These are phyloP conservation scores for Scedosporium minutisporum DNA, from an alignment of 2,329 filamentous ascomycete species.

Conservation along the genomic window DNA sequence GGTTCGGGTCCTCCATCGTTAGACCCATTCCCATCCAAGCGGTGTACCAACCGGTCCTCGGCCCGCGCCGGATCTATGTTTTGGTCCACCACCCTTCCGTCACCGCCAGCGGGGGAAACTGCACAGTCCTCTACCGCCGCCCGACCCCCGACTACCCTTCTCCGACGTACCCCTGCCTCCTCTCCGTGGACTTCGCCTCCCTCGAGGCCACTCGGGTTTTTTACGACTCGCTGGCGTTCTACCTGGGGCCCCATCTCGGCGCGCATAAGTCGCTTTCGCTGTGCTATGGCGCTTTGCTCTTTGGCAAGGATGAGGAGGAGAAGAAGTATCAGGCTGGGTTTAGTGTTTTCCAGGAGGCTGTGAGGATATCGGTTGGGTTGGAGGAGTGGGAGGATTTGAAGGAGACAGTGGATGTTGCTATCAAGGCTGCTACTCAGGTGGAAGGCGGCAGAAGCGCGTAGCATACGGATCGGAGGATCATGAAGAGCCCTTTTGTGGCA, in stretches of 20 bases:
- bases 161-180: constrained; percentile 45
- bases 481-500: too few species aligned
- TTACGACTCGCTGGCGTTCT: constrained; percentile 38
- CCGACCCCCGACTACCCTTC: constrained; percentile 31
- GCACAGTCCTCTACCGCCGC: constrained; percentile 24
- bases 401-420: constrained; percentile 25
- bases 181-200: constrained; percentile 40
- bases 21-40: too few species aligned
- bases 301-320: constrained; percentile 27
- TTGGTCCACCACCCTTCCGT: constrained; percentile 36
- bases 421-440: constrained; percentile 16
- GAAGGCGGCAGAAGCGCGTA: background rate
- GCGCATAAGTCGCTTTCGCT: constrained; percentile 40
- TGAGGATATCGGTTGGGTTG: constrained; percentile 37
- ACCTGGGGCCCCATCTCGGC: constrained; percentile 43
- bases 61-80: too few species aligned
- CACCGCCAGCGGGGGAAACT: constrained; percentile 20
- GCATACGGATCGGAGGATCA: too few species aligned
- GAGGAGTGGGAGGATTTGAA: constrained; percentile 32
- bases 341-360: constrained; percentile 28
- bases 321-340: constrained; percentile 25
- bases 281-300: constrained; percentile 36
- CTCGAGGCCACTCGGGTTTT: constrained; percentile 32
- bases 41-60: too few species aligned
- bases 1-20: too few species aligned